Evolutionary conservation across 1,139 yeast species (phyloP).

Genomic region (Hansenula sp.): DNA sequence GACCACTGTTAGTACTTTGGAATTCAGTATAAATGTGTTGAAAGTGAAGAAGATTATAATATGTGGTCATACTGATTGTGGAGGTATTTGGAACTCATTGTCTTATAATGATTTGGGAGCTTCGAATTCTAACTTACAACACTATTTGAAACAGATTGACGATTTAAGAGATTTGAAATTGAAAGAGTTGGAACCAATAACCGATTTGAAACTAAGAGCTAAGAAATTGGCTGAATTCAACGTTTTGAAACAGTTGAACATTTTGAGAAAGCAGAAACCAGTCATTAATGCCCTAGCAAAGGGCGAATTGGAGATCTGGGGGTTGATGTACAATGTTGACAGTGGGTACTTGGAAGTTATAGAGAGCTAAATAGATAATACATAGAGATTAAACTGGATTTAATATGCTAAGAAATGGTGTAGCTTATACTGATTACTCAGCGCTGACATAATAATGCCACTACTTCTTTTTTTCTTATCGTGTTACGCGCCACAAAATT

Average conservation of each 20-base stretch:
- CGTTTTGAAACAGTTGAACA: constrained; percentile 56
- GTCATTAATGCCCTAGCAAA: constrained; percentile 68
- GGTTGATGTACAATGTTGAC: constrained; percentile 81
- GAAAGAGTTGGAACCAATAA: constrained; percentile 31
- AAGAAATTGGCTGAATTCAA: constrained; percentile 75
- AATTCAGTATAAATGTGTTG: constrained; percentile 85
- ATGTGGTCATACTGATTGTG: constrained; percentile 98
- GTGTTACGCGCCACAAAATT: too few species aligned
- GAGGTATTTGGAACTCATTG: constrained; percentile 89
- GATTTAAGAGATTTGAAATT: constrained; percentile 38
- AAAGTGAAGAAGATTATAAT: constrained; percentile 81
- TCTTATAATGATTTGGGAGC: constrained; percentile 61
- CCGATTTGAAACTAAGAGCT: constrained; percentile 45
- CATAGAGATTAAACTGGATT: neutral
- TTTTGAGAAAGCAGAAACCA: constrained; percentile 57
- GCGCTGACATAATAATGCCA: neutral
- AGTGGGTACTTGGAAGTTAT: constrained; percentile 60
- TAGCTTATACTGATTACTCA: neutral
- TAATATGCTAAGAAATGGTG: too few species aligned
- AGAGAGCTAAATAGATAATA: constrained; percentile 20
- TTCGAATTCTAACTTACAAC: constrained; percentile 27
- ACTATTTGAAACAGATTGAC: constrained; percentile 40
- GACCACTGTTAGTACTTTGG: constrained; percentile 77
- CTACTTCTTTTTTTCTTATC: too few species aligned
- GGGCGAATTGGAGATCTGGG: constrained; percentile 84